Base-by-base conservation (phyloP, 2,329 filamentous ascomycete species). In the Penicillium verrucosum region DNA sequence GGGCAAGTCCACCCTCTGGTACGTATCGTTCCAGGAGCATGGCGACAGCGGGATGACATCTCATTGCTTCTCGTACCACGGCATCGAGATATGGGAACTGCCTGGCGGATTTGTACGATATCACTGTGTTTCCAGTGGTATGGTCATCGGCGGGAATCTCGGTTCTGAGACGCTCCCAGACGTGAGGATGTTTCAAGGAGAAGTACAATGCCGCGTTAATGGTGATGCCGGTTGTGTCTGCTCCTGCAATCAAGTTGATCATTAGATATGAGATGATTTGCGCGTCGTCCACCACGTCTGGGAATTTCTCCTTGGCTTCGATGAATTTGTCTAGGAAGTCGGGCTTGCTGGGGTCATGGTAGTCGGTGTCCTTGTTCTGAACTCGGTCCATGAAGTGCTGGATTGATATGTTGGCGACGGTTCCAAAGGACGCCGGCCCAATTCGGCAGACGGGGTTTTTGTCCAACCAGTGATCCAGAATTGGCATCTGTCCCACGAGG, bases 11-110 rank as follows among this genome's bases (percentile, higher is more conserved):
- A 3, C 45, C 60, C 1, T 58, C 34, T 1, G 81, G 81, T 0
- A 79, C 81, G 1, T 78, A 68, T 1, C 82, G 78, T 64, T 83
- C 79, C 16, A 83, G 77, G 0, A 75, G 65, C 63, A 82, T 74
- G 9, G 73, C 76, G 3, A 82, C 72, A 3, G 71, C 74, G 1
- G 81, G 80, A 60, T 82, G 79, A 25, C 80, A 70, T 6, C 81
- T 75, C 58, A 80, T 66, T 1, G 77, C 73, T 66, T 85, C 83
- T 14, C 77, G 78, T 11, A 85, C 72, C 4, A 81, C 77, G 4
- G 81, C 81, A 43, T 79, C 72, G 11, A 85, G 73, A 62, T 82
- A 82, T 3, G 66, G 66, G 3, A 65, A 52, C 2, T 42, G 32
- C 16, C 53, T 59, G 16, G 65, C 53, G 1, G 51, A 29, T 43